Base-by-base conservation (phyloP, 768 basidiomycete species). In the Mycena indigotica region DNA sequence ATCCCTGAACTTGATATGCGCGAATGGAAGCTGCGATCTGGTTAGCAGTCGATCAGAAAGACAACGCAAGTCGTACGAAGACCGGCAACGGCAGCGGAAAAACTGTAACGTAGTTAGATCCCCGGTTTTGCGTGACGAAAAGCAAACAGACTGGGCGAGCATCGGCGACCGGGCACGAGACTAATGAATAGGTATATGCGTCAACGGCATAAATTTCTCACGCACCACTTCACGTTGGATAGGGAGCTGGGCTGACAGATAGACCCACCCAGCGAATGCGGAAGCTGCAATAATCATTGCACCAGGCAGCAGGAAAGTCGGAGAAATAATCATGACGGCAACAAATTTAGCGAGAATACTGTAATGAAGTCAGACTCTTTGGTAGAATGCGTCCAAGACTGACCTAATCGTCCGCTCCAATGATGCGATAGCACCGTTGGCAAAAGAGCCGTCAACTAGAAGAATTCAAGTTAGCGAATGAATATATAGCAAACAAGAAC, bases 201-300 rank as follows among this genome's bases (percentile, higher is more conserved):
- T n/a, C n/a, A n/a, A n/a, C n/a, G n/a, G n/a, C n/a, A n/a, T n/a
- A n/a, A n/a, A n/a, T n/a, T n/a, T n/a, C n/a, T 16, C 6, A 52
- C 80, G 80, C 41, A 77, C 80, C 79, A 81, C 79, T 67, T 84
- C 80, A 19, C 83, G 74, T 70, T 85, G 85, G 57, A 84, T 77
- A 13, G 77, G 75, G 16, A 84, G 72, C 60, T 86, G 84, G 4
- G 81, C 80, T 57, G 75, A 76, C 64, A 85, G 82, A 66, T 84
- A 85, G 15, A 84, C 66, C 32, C 77, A 75, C 28, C 81, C 82
- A 16, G 77, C 61, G 58, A 75, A 67, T n/a, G 61, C 72, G 2
- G 82, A 83, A 5, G 80, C 17, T 8, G 73, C 48, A 5, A 69
- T 66, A 12, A 80, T 63, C 6, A 69, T 21, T 26, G 71, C 38